These are phyloP conservation scores for Datisca glomerata DNA, from an alignment of 306 rosid species.

Conservation along the genomic window DNA sequence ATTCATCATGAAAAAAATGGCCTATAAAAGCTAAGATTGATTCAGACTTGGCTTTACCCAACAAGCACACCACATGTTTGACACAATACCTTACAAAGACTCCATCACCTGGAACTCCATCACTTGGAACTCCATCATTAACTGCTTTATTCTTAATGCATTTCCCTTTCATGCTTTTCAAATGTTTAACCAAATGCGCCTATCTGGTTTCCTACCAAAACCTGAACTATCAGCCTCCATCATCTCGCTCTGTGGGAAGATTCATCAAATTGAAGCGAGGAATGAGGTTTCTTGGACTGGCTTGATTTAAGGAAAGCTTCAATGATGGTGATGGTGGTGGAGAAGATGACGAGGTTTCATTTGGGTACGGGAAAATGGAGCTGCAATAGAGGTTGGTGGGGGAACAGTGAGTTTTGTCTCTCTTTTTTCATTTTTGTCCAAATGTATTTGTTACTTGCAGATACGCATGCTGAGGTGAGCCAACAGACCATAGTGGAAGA, in stretches of 20 bases:
- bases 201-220: constrained; percentile 30
- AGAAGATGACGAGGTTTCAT: too few relatives aligned
- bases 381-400: too few relatives aligned
- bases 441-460: too few relatives aligned
- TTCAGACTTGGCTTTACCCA: constrained; percentile 9
- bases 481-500: too few relatives aligned
- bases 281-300: constrained; percentile 72
- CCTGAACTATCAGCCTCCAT: constrained; percentile 44
- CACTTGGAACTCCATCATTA: constrained; percentile 46
- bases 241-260: constrained; percentile 36
- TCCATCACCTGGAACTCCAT: constrained; percentile 46
- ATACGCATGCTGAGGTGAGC: too few relatives aligned
- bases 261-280: constrained; percentile 30
- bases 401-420: too few relatives aligned
- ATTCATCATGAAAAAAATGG: too few relatives aligned
- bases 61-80: constrained; percentile 44
- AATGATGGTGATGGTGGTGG: too few relatives aligned
- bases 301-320: constrained; percentile 49
- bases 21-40: too few relatives aligned
- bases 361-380: too few relatives aligned
- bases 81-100: constrained; percentile 41
- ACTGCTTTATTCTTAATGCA: constrained; percentile 53
- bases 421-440: too few relatives aligned
- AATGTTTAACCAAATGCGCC: constrained; percentile 23
- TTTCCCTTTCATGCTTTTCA: constrained; percentile 21